Evolutionary conservation across 2,329 filamentous ascomycete genomes (phyloP).

Genomic region (Xylaria polymorpha): DNA sequence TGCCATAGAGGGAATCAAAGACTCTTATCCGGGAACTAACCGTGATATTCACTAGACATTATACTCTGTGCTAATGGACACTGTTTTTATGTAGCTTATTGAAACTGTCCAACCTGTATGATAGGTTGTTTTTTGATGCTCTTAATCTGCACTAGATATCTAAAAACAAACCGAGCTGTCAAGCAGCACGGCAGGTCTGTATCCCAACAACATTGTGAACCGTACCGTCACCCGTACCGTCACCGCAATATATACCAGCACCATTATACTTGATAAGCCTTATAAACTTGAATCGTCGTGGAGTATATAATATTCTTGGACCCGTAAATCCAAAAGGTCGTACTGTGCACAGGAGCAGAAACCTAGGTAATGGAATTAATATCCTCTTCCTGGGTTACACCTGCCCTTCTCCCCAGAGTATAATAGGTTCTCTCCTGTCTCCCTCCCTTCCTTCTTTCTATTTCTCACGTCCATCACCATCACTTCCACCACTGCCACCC

Average conservation of each 20-base stretch:
- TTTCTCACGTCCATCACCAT: background rate
- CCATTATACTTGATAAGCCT: background rate
- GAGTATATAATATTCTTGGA: background rate
- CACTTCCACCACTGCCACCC: background rate
- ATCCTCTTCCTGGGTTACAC: background rate
- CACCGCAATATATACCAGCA: background rate
- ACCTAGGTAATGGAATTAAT: background rate
- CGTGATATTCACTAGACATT: too few relatives aligned
- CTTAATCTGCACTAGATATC: background rate
- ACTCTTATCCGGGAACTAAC: too few relatives aligned
- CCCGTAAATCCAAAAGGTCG: background rate
- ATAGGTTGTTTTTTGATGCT: background rate
- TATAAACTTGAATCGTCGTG: background rate
- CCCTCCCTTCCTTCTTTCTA: background rate
- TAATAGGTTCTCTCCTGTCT: background rate
- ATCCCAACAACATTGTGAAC: background rate
- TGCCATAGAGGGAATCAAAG: background rate
- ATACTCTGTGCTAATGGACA: too few relatives aligned
- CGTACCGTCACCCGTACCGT: background rate
- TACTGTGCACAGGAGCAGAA: background rate
- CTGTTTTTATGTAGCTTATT: too few relatives aligned
- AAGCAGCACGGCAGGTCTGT: background rate
- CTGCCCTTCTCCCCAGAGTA: background rate
- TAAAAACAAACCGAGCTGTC: background rate
- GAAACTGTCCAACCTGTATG: background rate